phyloP scores from a whole-genome alignment of 2,329 filamentous ascomycete genomes.

The Capronia epimyces region DNA sequence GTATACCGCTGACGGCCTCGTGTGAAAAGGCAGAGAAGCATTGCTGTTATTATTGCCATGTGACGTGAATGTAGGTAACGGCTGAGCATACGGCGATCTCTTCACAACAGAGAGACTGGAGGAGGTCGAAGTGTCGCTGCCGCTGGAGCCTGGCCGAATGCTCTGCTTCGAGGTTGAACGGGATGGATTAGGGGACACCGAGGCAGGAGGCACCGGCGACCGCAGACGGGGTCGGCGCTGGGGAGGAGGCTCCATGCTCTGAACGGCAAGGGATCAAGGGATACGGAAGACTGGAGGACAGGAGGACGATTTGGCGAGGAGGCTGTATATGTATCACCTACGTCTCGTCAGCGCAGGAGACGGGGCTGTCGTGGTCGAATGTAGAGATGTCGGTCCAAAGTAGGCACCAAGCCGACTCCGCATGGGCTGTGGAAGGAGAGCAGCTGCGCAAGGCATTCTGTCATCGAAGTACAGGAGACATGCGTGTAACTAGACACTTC shows the following conservation, averaged over 20 bases:
- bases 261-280: background rate
- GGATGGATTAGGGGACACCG: slow-evolving; percentile 26
- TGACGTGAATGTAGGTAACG: slow-evolving; percentile 27
- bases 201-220: slow-evolving; percentile 25
- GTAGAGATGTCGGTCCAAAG: background rate
- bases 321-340: background rate
- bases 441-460: background rate
- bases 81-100: slow-evolving; percentile 35
- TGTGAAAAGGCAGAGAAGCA: slow-evolving; percentile 34
- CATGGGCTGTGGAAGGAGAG: background rate
- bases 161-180: slow-evolving; percentile 26
- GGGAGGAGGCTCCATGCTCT: slow-evolving; percentile 16
- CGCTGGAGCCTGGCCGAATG: slow-evolving; percentile 40
- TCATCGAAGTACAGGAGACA: background rate
- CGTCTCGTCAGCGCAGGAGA: background rate
- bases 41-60: slow-evolving; percentile 34
- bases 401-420: slow-evolving; percentile 2
- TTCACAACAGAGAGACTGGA: slow-evolving; percentile 43
- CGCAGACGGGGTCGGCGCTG: slow-evolving; percentile 24
- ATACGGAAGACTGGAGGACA: too few relatives aligned
- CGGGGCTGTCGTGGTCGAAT: background rate
- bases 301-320: too few relatives aligned
- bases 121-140: slow-evolving; percentile 43
- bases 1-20: slow-evolving; percentile 35
- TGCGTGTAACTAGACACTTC: too few relatives aligned